Base-by-base conservation (phyloP, 148 eudicot genomes). In the Silene uniflora region DNA sequence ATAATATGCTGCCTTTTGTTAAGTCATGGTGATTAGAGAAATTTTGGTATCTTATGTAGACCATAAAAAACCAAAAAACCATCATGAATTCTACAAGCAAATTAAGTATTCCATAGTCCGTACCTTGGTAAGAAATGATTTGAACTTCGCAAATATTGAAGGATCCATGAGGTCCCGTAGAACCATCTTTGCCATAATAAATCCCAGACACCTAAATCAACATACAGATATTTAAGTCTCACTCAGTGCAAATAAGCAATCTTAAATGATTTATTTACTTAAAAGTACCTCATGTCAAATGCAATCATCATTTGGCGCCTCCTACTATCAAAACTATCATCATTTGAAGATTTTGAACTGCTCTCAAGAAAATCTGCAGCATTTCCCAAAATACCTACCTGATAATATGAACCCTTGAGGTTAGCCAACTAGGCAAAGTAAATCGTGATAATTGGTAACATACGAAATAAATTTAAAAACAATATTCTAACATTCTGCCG, bases 221-320 rank as follows among this genome's bases (percentile, higher is more conserved):
- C 19, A 72, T 69, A 62, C 62, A 46, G 60, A 47, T 73, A 3
- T 19, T 12, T 24, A 35, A 35, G 49, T 29, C 58, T 49, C 64
- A 67, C 7, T 12, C 8, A 47, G 21, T 60, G 44, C 61, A 56
- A 19, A 18, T n/a, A 76, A 39, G 25, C 7, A 29, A 21, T 58
- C 17, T 61, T 54, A 21, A 49, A 58, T 66, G 23, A 22, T 59
- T 61, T 11, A 69, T 47, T 67, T 46, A 18, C 18, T 69, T 35
- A 42, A 25, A 12, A 69, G 72, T 84, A 96, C 99, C 99, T 91
- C 92, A 96, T 91, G 78, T 96, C 99, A 86, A 96, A 96, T 78
- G 97, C 99, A 85, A 96, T 96, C 99, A 96, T 96, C 98, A 92
- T 89, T 78, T 87, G 87, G 35, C 98, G 87, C 78, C 98, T 88